Evolutionary conservation across 305 asterid genomes (phyloP), one percentile per base, ranked within the genome.

Genomic region (Fraxinus platypoda): DNA sequence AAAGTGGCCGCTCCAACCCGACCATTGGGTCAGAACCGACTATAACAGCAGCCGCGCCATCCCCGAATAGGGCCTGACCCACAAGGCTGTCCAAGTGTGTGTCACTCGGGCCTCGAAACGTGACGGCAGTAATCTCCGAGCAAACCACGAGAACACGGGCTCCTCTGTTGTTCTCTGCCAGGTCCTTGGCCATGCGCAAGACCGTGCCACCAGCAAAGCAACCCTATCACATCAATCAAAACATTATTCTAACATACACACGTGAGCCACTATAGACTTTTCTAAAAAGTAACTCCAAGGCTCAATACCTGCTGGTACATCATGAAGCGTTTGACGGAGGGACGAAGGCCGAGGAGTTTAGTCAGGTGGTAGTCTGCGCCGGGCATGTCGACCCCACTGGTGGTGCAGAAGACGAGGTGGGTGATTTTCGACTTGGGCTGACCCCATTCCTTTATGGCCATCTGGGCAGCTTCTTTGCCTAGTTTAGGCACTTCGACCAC

Each of bases 341-440:
- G 90, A 6, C 90, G 91, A 71, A 92, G 97, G 70, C 97, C 97
- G 57, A 92, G 91, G 59, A 92, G 92, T 85, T 91, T 92, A 49
- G 92, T 86, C 0, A 92, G 91, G 81, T 92, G 97, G 87, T 88
- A 92, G 87, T 92, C 97, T 17, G 90, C 89, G 8, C 97, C 94
- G 43, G 97, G 95, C 97, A 92, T 92, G 90, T 92, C 94, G 57
- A 92, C 93, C 59, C 97, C 97, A 84, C 92, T 87, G 19, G 97
- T 91, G 81, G 97, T 92, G 85, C 94, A 91, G 87, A 92, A 92
- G 9, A 92, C 77, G 38, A 92, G 80, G 86, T 91, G 97, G 62
- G 89, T 92, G 78, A 92, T 91, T 79, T 88, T 91, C 15, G 94
- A 92, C 15, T 91, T 91, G 31, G 97, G 92, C 83, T 92, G 92